phyloP scores from a whole-genome alignment of 2,329 filamentous ascomycete genomes.

The Penicillium olsonii region DNA sequence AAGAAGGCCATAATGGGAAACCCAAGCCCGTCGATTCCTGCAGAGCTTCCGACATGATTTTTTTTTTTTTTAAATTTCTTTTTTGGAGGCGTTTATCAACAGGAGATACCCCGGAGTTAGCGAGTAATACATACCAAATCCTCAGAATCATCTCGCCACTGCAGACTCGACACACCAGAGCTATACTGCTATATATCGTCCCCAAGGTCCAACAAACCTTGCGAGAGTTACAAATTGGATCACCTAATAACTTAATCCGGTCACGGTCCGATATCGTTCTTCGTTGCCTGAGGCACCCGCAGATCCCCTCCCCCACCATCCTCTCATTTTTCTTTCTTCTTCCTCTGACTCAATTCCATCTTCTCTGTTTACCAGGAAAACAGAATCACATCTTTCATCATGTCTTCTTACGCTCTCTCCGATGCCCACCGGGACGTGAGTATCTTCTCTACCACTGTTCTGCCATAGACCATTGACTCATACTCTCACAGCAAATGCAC shows the following conservation, averaged over 20 bases:
- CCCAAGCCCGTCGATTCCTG: neutral
- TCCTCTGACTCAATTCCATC: constrained; percentile 8
- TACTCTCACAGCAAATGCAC: constrained; percentile 78
- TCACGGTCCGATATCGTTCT: constrained; percentile 13
- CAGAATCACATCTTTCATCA: constrained; percentile 31
- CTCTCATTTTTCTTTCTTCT: constrained; percentile 18
- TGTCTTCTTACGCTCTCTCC: constrained; percentile 63
- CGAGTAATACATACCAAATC: constrained; percentile 1
- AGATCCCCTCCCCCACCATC: constrained; percentile 25
- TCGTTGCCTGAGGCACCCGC: constrained; percentile 20
- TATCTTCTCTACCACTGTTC: constrained; percentile 21
- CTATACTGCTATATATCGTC: too few relatives aligned
- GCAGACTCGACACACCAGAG: too few relatives aligned
- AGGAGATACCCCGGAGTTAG: constrained; percentile 12
- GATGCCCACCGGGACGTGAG: constrained; percentile 66
- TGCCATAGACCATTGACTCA: constrained; percentile 35
- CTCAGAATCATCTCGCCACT: too few relatives aligned
- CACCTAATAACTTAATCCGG: constrained; percentile 5
- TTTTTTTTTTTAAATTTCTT: neutral
- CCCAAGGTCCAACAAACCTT: neutral
- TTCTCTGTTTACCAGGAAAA: constrained; percentile 9
- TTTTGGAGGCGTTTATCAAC: constrained; percentile 1
- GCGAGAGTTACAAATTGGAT: constrained; percentile 3
- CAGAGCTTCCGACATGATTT: neutral
- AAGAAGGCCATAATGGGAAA: constrained; percentile 1